phyloP scores from a whole-genome alignment of 2,329 filamentous ascomycete species.

The Periconia macrospinosa region DNA sequence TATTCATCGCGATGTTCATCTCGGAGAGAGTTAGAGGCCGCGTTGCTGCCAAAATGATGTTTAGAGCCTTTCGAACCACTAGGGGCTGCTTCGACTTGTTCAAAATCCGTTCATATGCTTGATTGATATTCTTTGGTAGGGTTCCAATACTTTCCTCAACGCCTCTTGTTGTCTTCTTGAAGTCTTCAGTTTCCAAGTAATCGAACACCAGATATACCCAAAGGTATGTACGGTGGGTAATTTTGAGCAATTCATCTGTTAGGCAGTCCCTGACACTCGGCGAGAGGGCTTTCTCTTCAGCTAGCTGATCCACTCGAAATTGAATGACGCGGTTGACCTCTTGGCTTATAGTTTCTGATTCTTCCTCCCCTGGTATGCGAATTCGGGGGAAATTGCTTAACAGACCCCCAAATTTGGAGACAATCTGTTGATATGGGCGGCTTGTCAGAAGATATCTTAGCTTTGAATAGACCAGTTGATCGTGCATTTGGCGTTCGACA shows the following conservation, averaged over 20 bases:
- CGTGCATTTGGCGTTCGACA: too few relatives aligned
- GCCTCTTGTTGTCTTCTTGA: too few relatives aligned
- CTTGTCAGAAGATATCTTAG: too few relatives aligned
- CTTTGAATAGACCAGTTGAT: too few relatives aligned
- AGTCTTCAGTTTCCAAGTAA: constrained; percentile 2
- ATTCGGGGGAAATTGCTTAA: constrained; percentile 14
- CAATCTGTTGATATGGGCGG: too few relatives aligned
- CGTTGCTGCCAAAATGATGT: constrained; percentile 10
- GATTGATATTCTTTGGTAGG: too few relatives aligned
- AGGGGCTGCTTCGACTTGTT: too few relatives aligned
- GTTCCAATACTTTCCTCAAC: too few relatives aligned
- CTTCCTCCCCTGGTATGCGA: constrained; percentile 22
- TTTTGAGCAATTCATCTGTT: constrained; percentile 11
- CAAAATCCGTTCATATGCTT: too few relatives aligned
- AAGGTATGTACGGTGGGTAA: constrained; percentile 13
- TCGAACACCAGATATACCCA: constrained; percentile 15
- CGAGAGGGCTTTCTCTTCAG: constrained; percentile 11
- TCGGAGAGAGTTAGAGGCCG: constrained; percentile 13
- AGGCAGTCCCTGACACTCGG: constrained; percentile 1
- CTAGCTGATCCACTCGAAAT: constrained; percentile 15
- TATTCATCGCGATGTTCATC: constrained; percentile 12
- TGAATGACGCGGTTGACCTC: constrained; percentile 20
- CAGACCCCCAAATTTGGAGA: too few relatives aligned
- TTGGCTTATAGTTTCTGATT: constrained; percentile 20
- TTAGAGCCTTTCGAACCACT: too few relatives aligned